Conservation (phyloP, 148 eudicot species). For the Silene conica region DNA sequence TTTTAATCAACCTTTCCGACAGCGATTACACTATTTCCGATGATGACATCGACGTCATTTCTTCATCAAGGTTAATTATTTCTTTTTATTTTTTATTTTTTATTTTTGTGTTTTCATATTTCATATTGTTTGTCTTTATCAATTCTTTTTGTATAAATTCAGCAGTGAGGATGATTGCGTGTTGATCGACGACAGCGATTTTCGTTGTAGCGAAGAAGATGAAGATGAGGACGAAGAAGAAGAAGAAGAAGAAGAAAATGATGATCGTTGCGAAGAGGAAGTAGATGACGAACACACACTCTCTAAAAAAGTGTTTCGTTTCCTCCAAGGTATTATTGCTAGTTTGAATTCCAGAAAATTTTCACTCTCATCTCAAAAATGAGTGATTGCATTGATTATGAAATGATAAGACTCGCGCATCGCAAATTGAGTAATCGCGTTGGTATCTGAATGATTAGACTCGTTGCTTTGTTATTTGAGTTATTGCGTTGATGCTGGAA, state of each 20-base stretch:
- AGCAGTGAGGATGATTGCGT: slow-evolving; percentile 21
- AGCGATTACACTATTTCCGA: slow-evolving; percentile 15
- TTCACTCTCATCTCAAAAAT: no score
- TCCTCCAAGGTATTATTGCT: slow-evolving; percentile 26
- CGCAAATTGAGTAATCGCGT: not conserved
- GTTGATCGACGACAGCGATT: slow-evolving; percentile 15
- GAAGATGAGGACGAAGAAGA: slow-evolving; percentile 10
- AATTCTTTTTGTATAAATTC: not conserved
- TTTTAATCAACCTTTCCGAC: slow-evolving; percentile 18
- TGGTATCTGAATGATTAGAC: not conserved
- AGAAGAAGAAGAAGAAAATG: not conserved
- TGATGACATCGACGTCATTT: slow-evolving; percentile 6
- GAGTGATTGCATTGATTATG: no score
- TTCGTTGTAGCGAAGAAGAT: slow-evolving; percentile 6
- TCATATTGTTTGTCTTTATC: not conserved
- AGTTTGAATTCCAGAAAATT: not conserved
- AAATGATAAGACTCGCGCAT: not conserved
- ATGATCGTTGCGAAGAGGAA: slow-evolving; percentile 8
- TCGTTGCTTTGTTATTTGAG: not conserved
- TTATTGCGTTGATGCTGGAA: not conserved
- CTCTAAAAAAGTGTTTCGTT: slow-evolving; percentile 21
- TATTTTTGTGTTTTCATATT: no score
- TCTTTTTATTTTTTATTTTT: not conserved
- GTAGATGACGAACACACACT: slow-evolving; percentile 22
- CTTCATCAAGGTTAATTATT: slow-evolving; percentile 15